Evolutionary conservation across 2,329 filamentous ascomycete species (phyloP), one percentile per base, ranked within the genome.

Genomic region (Penicillium griseofulvum): DNA sequence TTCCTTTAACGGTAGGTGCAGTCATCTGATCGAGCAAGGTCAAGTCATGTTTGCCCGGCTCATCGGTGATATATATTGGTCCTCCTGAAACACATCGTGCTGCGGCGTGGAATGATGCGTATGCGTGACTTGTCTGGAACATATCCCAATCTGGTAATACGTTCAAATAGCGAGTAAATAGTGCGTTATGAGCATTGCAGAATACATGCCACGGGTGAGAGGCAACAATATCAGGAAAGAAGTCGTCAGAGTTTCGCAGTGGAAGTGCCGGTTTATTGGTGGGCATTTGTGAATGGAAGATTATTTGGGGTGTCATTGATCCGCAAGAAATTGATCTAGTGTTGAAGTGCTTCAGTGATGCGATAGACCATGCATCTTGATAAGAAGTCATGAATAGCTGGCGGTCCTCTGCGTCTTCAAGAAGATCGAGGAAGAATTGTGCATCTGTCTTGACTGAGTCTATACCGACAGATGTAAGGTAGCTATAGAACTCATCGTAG

Each of bases 181-280:
- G 79, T 31, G 85, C 81, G 70, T 96, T 97, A 73, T 97, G 89
- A 0, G 93, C 93, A 68, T 97, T 99, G 60, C 88, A 85, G 80
- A 95, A 99, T 34, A 97, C 83, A 71, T 99, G 94, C 93, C 94
- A 99, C 0, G 92, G 84, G 59, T 99, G 94, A 7, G 88, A 91
- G 0, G 85, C 82, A 0, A 87, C 83, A 4, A 91, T 83, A 42
- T 91, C 84, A 0, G 94, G 94, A 72, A 95, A 97, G 79, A 92
- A 99, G 74, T 97, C 78, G 51, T 87, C 92, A 0, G 90, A 95
- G 74, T 95, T 97, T 44, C 94, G 88, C 17, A 91, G 83, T 0
- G 92, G 78, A 24, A 95, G 80, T 0, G 84, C 79, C 0, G 90
- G 89, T 47, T 86, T 85, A 68, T 88, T 90, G n/a, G 80, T 83